Base-by-base conservation (phyloP, 176 grass and related monocot genomes). In the Avena insularis region DNA sequence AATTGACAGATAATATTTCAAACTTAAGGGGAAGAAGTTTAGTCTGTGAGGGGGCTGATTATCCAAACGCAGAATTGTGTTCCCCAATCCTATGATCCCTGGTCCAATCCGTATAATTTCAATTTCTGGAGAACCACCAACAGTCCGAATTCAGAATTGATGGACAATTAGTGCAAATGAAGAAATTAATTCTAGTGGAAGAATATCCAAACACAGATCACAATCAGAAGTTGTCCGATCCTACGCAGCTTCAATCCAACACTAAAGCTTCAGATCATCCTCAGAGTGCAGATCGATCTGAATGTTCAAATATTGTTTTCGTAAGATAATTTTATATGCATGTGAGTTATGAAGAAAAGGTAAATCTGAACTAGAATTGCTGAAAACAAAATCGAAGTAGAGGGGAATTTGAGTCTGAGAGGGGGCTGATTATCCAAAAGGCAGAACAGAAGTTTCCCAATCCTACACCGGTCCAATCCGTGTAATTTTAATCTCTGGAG, bases 171-270 rank as follows among this genome's bases (percentile, higher is more conserved):
- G 4, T 36, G 35, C 7, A 4, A 6, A 25, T 2, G 19, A 71
- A 13, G 27, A n/a, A 78, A 49, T 23, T 54, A 82, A 38, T n/a
- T 20, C 12, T 5, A 8, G 21, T 40, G 10, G 40, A 10, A 9
- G 31, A 53, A 21, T 40, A 79, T 89, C 29, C 76, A 74, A 65
- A 84, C 40, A 43, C 40, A 43, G 40, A 43, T 43, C 40, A 43
- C 3, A 15, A 66, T 14, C 63, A 66, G 12, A 3, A 35, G 12
- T 6, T 29, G 17, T 38, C 16, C 13, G 55, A 43, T 6, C 45
- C 55, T 49, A 46, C 19, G 19, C 16, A 47, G 25, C 40, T 38
- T 19, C 65, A 54, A 78, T 76, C 21, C 0, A 66, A 15, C 49
- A 47, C 17, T 40, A 40, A 40, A 40, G 38, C 38, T 40, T 2